Evolutionary conservation across 2,329 filamentous ascomycete species (phyloP).

Genomic region (Aspergillus fischeri): DNA sequence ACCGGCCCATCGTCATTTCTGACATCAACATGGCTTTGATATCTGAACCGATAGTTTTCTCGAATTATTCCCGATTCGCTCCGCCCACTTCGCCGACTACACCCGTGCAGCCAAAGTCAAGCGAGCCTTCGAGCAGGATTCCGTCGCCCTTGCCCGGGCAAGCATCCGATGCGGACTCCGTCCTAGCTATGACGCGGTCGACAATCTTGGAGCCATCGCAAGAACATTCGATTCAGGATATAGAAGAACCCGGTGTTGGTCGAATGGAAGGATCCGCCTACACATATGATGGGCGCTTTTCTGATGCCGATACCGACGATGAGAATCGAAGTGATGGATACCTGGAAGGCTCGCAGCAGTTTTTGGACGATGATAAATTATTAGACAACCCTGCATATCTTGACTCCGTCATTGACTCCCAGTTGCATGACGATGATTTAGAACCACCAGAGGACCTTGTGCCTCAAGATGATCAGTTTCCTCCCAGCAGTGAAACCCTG

Average conservation of each 20-base stretch:
- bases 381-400: conserved; percentile 37
- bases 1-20: conserved; percentile 43
- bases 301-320: conserved; percentile 39
- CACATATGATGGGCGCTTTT: conserved; percentile 39
- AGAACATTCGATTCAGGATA: not conserved
- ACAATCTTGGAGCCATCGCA: conserved; percentile 34
- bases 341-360: conserved; percentile 22
- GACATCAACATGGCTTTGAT: conserved; percentile 45
- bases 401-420: conserved; percentile 35
- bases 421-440: conserved; percentile 31
- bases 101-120: conserved; percentile 31
- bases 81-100: conserved; percentile 30
- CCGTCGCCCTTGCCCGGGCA: conserved; percentile 24
- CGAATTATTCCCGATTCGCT: conserved; percentile 40
- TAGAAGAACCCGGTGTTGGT: conserved; percentile 3
- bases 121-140: conserved; percentile 24
- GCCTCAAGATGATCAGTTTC: conserved; percentile 1
- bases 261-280: conserved; percentile 30
- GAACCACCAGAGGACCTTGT: conserved; percentile 20
- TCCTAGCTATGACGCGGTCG: conserved; percentile 34
- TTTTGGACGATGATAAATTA: conserved; percentile 28
- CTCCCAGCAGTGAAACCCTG: conserved; percentile 15
- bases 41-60: conserved; percentile 47
- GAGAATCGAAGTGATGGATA: conserved; percentile 24
- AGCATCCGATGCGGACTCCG: conserved; percentile 21